phyloP scores from a whole-genome alignment of 2,329 filamentous ascomycete species.

The Xylaria sp. region DNA sequence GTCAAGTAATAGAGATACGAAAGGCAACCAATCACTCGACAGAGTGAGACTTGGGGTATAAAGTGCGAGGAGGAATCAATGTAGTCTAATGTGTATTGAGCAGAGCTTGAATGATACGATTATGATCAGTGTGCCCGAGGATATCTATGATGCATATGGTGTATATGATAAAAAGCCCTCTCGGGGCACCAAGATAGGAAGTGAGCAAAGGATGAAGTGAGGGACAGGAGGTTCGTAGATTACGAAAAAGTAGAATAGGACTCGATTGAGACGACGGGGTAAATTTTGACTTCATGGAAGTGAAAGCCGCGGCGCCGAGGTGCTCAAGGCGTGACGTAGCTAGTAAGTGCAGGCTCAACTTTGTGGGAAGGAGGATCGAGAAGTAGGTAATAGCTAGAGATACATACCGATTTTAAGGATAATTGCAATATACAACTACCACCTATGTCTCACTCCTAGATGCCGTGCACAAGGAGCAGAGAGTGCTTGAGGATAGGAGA shows the following conservation, averaged over 20 bases:
- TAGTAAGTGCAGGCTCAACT: not conserved
- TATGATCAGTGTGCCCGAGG: conserved; percentile 4
- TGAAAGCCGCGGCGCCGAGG: not conserved
- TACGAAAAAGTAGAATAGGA: conserved; percentile 6
- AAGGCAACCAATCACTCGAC: not conserved
- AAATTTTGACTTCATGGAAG: conserved; percentile 11
- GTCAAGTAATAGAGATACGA: not conserved
- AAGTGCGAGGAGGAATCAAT: conserved; percentile 6
- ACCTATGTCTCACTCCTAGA: not conserved
- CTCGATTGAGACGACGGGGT: not conserved
- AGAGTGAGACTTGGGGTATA: not conserved
- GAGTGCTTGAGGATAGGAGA: not conserved
- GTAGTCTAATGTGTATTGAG: conserved; percentile 13
- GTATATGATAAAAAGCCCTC: conserved; percentile 8
- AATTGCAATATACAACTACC: no score
- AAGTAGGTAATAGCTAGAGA: not conserved
- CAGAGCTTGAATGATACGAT: conserved; percentile 9
- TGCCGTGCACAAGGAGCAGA: no score
- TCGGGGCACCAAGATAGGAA: conserved; percentile 16
- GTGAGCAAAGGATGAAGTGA: conserved; percentile 6
- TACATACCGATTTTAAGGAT: not conserved
- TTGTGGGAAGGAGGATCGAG: not conserved
- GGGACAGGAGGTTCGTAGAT: conserved; percentile 9
- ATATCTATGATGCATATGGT: conserved; percentile 6
- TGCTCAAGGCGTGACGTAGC: conserved; percentile 12